A percentile compares a stretch with the other conserved stretches of the same genome.
These are phyloP conservation scores for Metschnikowia santaceciliae DNA, from an alignment of 805 yeast genomes.

Conservation along the genomic window DNA sequence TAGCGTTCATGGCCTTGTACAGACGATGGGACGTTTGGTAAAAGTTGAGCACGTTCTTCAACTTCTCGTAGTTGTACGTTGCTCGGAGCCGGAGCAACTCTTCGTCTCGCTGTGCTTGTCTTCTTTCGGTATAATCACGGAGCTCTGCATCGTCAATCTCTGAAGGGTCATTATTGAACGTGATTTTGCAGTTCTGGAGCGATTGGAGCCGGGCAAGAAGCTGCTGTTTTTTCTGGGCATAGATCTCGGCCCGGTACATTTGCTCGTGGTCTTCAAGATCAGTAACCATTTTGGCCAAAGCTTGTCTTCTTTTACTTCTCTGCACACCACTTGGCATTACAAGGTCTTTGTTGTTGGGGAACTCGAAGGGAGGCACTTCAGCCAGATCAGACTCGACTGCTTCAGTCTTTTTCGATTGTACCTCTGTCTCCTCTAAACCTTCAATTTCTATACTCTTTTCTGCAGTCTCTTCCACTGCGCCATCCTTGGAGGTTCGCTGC, in stretches of 20 bases:
- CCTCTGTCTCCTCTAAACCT: no score
- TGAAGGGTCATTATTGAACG: conserved; percentile 20
- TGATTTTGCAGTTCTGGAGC: conserved; percentile 24
- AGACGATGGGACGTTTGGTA: conserved; percentile 36
- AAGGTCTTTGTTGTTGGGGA: conserved; percentile 2
- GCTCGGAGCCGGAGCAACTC: conserved; percentile 32
- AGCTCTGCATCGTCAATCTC: conserved; percentile 27
- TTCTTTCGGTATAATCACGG: conserved; percentile 12
- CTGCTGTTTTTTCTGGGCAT: conserved; percentile 20
- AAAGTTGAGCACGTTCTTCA: conserved; percentile 28
- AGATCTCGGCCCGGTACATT: conserved; percentile 19
- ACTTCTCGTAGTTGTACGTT: conserved; percentile 29
- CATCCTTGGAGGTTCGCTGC: conserved; percentile 2
- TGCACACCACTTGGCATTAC: conserved; percentile 14
- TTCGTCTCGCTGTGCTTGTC: conserved; percentile 27
- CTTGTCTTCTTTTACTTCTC: conserved; percentile 24
- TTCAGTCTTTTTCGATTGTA: no score
- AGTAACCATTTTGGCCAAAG: conserved; percentile 13
- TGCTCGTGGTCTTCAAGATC: conserved; percentile 19
- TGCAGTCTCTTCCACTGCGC: background rate
- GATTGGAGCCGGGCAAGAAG: conserved; percentile 24
- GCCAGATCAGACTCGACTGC: background rate
- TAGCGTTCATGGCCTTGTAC: conserved; percentile 29
- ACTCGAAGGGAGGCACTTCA: background rate
- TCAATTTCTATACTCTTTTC: no score